Conservation (phyloP, 140 eudicot species). For the Ambrosia hybrid region DNA sequence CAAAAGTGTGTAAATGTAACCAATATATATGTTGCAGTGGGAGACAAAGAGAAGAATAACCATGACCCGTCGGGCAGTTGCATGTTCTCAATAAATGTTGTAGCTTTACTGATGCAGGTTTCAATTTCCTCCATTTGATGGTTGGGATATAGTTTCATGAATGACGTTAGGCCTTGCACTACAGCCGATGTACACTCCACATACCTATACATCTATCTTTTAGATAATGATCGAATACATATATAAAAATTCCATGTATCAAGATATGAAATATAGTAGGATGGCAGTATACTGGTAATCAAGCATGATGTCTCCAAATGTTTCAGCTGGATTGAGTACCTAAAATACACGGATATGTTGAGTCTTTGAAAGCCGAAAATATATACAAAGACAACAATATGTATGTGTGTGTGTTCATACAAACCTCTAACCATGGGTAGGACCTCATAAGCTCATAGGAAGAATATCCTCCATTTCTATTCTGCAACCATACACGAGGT, state of each 20-base stretch:
- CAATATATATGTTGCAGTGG: not conserved
- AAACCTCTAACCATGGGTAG: conserved; percentile 49
- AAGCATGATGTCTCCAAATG: conserved; percentile 84
- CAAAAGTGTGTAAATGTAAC: not conserved
- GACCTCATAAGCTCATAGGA: conserved; percentile 45
- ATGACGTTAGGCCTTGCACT: conserved; percentile 56
- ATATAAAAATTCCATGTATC: not conserved
- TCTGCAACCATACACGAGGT: conserved; percentile 21
- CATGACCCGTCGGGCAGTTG: conserved; percentile 75
- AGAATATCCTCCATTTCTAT: conserved; percentile 39
- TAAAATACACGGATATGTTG: conserved; percentile 9
- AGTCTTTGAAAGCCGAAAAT: conserved; percentile 3
- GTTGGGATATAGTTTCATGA: conserved; percentile 54
- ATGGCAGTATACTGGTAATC: conserved; percentile 71
- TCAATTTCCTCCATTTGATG: conserved; percentile 56
- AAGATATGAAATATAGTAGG: not conserved
- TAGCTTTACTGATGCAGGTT: conserved; percentile 43
- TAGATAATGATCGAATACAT: conserved; percentile 18
- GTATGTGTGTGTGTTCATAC: not conserved
- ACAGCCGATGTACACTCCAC: conserved; percentile 85
- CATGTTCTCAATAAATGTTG: conserved; percentile 52
- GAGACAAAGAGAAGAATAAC: conserved; percentile 34
- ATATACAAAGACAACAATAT: not conserved
- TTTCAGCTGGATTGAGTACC: conserved; percentile 88
- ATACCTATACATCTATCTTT: conserved; percentile 41